Percentiles rank a stretch among this genome's conserved stretches.
These are phyloP conservation scores for Sporothrix euskadiensis DNA, from an alignment of 2,329 filamentous ascomycete species.

Conservation along the genomic window DNA sequence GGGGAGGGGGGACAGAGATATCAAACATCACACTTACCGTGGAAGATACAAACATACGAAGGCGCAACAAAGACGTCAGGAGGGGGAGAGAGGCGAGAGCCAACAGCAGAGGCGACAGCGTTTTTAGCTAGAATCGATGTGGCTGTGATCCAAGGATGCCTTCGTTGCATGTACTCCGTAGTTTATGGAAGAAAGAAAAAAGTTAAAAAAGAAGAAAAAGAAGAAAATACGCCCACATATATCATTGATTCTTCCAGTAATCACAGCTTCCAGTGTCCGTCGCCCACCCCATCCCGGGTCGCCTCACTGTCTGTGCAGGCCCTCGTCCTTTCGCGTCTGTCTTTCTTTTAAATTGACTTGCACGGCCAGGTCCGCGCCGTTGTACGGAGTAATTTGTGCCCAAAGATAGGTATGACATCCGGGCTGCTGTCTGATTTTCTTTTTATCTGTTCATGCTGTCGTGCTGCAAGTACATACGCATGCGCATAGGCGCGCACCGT, in stretches of 20 bases:
- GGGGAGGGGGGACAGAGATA: neutral
- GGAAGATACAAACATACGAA: too few relatives aligned
- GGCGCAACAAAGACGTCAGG: neutral
- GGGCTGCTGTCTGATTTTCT: neutral
- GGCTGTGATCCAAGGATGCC: neutral
- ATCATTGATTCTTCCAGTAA: neutral
- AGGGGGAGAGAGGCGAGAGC: neutral
- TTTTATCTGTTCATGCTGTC: neutral
- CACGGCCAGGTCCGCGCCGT: neutral
- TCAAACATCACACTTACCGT: neutral
- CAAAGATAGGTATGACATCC: conserved; percentile 6
- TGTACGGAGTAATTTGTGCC: neutral
- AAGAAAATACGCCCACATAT: too few relatives aligned
- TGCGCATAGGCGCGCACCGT: too few relatives aligned
- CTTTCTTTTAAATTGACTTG: neutral
- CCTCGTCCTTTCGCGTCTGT: neutral
- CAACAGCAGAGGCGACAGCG: neutral
- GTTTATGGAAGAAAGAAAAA: too few relatives aligned
- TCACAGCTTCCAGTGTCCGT: neutral
- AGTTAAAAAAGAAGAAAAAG: too few relatives aligned
- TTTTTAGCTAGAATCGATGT: neutral
- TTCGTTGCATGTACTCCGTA: too few relatives aligned
- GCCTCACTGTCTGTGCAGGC: neutral
- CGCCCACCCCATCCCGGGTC: neutral
- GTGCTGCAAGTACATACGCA: neutral